Conservation (phyloP, 2,329 filamentous ascomycete species). For the Phaeomoniella chlamydospora region DNA sequence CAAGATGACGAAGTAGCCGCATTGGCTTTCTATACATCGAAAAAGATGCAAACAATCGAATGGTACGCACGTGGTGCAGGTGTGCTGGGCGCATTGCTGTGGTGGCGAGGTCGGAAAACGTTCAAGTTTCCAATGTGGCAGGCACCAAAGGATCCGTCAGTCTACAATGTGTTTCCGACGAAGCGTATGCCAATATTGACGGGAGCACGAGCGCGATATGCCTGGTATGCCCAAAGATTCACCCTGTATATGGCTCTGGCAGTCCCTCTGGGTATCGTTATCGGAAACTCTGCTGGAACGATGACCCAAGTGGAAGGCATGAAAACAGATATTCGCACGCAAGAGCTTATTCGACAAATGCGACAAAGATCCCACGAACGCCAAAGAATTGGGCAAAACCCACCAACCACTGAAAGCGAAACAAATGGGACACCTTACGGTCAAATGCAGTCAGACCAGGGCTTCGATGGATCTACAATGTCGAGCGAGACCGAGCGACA, state of each 20-base stretch:
- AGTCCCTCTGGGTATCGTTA: not conserved
- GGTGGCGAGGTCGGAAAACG: not conserved
- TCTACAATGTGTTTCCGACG: not conserved
- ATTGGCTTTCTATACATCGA: not conserved
- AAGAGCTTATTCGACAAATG: not conserved
- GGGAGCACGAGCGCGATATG: not conserved
- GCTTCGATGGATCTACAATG: not conserved
- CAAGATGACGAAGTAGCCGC: not conserved
- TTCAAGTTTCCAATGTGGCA: not conserved
- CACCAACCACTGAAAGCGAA: not conserved
- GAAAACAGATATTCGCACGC: not conserved
- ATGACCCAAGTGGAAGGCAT: not conserved
- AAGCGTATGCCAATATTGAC: not conserved
- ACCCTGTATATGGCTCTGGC: not conserved
- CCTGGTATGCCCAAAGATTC: not conserved
- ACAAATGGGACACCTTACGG: not conserved
- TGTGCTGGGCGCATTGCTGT: not conserved
- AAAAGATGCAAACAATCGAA: not conserved
- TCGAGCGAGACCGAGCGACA: not conserved
- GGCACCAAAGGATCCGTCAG: not conserved
- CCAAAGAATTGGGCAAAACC: not conserved
- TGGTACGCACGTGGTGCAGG: not conserved
- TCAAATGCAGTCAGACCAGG: not conserved
- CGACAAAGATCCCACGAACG: not conserved
- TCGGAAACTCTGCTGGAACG: not conserved